Evolutionary conservation across 345 rosid genomes (phyloP).

Genomic region (Citrus cavaleriei): DNA sequence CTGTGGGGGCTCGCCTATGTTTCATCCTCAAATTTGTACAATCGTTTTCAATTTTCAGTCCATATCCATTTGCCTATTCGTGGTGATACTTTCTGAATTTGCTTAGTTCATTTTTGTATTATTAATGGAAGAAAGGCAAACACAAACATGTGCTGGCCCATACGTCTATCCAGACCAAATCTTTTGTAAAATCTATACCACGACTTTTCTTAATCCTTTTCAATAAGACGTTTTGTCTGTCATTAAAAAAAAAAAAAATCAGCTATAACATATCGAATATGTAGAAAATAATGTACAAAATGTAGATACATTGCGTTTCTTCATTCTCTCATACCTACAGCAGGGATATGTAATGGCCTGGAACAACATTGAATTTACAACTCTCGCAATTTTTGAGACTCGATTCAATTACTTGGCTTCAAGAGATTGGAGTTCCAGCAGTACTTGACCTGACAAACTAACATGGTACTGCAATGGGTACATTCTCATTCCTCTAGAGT

Average conservation of each 20-base stretch:
- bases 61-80: background rate
- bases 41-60: background rate
- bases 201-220: background rate
- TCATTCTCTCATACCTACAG: background rate
- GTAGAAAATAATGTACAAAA: background rate
- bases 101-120: background rate
- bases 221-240: background rate
- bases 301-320: background rate
- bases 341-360: background rate
- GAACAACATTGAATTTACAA: background rate
- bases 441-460: background rate
- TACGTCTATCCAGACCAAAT: background rate
- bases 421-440: background rate
- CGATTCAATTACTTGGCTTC: background rate
- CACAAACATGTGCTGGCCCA: background rate
- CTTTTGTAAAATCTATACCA: background rate
- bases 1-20: background rate
- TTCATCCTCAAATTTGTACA: background rate
- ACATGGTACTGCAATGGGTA: background rate
- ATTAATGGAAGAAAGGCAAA: background rate
- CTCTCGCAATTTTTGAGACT: background rate
- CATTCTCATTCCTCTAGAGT: background rate
- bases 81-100: background rate
- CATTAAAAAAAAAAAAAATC: no score
- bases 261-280: background rate